These are phyloP conservation scores for Solanum aculeatissimum DNA, from an alignment of 305 asterid genomes.

Conservation along the genomic window DNA sequence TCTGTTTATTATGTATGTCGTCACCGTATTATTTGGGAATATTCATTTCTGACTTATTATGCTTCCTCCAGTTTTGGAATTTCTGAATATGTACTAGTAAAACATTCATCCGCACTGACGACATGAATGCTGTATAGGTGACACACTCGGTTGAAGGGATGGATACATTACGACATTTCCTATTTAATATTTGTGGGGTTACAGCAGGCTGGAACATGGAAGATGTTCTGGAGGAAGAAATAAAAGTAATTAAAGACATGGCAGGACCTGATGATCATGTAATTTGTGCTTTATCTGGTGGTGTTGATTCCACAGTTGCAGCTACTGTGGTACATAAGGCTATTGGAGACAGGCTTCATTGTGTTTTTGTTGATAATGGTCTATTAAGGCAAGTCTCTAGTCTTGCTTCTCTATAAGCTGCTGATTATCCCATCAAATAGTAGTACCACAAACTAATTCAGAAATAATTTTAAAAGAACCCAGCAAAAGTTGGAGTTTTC, in stretches of 20 bases:
- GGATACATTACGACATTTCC: constrained; percentile 65
- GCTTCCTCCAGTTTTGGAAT: background rate
- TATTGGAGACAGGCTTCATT: constrained; percentile 92
- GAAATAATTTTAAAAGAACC: background rate
- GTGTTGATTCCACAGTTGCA: constrained; percentile 98
- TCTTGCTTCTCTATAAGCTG: background rate
- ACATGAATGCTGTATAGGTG: constrained; percentile 39
- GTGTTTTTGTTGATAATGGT: constrained; percentile 94
- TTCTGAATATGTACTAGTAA: background rate
- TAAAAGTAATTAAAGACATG: constrained; percentile 41
- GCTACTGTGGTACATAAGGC: constrained; percentile 93
- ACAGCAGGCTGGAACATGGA: constrained; percentile 79
- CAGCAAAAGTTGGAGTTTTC: background rate
- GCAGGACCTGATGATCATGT: constrained; percentile 80
- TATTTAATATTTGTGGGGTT: constrained; percentile 67
- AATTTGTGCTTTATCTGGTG: constrained; percentile 92
- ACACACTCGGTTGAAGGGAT: constrained; percentile 92
- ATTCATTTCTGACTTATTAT: background rate
- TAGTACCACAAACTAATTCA: background rate
- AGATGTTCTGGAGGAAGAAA: constrained; percentile 73
- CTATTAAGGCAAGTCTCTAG: constrained; percentile 45
- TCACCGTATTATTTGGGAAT: background rate
- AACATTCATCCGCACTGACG: background rate
- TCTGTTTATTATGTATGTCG: background rate
- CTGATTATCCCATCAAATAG: background rate